Conservation (phyloP, 768 basidiomycete species). For the Lentinula edodes region DNA sequence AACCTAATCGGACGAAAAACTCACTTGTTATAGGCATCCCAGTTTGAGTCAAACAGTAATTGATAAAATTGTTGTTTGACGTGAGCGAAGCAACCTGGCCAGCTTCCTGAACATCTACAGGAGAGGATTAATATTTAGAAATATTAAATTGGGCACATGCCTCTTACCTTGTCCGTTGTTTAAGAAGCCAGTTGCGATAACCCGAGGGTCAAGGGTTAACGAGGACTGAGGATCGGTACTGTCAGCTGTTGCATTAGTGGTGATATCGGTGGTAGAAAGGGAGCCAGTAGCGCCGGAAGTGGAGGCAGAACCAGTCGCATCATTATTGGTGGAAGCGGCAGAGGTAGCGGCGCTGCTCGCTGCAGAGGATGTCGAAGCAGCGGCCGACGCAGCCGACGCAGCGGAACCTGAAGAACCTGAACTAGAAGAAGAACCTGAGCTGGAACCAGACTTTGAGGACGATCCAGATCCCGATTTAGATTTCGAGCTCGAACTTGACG, state of each 20-base stretch:
- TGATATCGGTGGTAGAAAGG: background rate
- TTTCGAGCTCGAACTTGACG: background rate
- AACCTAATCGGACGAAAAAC: background rate
- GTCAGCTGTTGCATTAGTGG: background rate
- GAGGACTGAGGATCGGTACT: conserved; percentile 1
- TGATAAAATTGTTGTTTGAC: conserved; percentile 70
- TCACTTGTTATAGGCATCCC: conserved; percentile 44
- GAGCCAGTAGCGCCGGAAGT: background rate
- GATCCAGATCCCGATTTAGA: background rate
- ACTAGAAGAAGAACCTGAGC: background rate
- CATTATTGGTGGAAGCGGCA: background rate
- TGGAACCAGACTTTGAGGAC: background rate
- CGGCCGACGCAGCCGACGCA: background rate
- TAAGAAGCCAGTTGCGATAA: conserved; percentile 52
- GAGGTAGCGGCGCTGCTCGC: background rate
- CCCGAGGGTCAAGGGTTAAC: conserved; percentile 13
- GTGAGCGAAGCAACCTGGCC: conserved; percentile 56
- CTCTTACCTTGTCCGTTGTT: conserved; percentile 43
- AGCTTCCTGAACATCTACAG: conserved; percentile 8
- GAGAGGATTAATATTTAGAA: background rate
- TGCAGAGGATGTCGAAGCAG: background rate
- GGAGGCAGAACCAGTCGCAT: background rate
- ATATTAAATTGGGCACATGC: background rate
- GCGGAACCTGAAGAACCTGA: background rate
- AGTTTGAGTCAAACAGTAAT: conserved; percentile 48